These are phyloP conservation scores for Hypoxylon sp. DNA, from an alignment of 2,329 filamentous ascomycete species.

Conservation along the genomic window DNA sequence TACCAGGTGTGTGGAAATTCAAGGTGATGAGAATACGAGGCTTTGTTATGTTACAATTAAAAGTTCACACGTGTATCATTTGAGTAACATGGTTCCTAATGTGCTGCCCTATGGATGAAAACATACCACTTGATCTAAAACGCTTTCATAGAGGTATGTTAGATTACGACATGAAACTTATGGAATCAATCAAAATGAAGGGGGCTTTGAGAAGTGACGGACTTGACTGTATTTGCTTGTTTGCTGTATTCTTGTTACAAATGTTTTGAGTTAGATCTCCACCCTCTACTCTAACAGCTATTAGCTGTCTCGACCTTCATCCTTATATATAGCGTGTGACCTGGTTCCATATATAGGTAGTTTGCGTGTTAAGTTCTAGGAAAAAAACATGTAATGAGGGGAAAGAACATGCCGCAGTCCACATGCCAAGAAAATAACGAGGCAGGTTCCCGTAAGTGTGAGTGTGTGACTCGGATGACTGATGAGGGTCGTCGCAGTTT, in stretches of 20 bases:
- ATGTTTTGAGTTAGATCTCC: neutral
- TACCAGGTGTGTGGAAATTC: too few species aligned
- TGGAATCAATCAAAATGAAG: neutral
- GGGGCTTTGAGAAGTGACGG: neutral
- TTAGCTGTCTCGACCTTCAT: neutral
- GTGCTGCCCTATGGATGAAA: too few species aligned
- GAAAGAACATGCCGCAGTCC: neutral
- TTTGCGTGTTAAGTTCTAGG: neutral
- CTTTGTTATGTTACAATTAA: too few species aligned
- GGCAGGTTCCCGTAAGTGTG: neutral
- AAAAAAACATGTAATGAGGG: neutral
- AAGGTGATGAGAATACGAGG: too few species aligned
- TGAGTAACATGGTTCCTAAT: too few species aligned
- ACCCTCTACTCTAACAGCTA: neutral
- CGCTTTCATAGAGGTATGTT: neutral
- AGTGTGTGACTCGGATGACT: conserved; percentile 15
- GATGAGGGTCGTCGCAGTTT: conserved; percentile 17
- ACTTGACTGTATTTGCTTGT: neutral
- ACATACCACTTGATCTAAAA: neutral
- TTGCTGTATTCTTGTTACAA: neutral
- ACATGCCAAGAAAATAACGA: conserved; percentile 10
- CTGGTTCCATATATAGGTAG: too few species aligned
- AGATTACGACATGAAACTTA: neutral
- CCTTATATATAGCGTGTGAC: too few species aligned
- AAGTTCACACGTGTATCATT: too few species aligned